Evolutionary conservation across 2,329 filamentous ascomycete species (phyloP).

Genomic region (Epichloe typhina): DNA sequence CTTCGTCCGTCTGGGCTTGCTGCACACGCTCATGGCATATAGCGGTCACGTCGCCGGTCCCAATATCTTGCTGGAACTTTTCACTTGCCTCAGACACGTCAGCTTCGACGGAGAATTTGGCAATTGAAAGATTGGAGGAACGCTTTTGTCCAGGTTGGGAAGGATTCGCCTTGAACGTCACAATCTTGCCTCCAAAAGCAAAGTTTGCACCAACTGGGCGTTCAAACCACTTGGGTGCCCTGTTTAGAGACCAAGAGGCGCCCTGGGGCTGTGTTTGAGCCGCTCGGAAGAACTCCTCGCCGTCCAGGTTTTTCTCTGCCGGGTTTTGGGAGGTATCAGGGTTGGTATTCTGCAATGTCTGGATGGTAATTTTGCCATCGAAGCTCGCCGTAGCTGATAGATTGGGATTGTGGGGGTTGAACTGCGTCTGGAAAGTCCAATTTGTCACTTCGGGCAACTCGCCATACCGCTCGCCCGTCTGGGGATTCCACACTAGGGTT

Average conservation of each 20-base stretch:
- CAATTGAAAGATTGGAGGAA: slow-evolving; percentile 69
- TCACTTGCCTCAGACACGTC: slow-evolving; percentile 73
- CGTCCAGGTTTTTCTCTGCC: slow-evolving; percentile 60
- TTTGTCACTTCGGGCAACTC: slow-evolving; percentile 98
- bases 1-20: slow-evolving; percentile 68
- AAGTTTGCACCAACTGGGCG: slow-evolving; percentile 78
- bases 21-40: slow-evolving; percentile 73
- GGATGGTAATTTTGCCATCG: slow-evolving; percentile 88
- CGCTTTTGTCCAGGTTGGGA: slow-evolving; percentile 48
- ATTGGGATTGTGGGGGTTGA: slow-evolving; percentile 80
- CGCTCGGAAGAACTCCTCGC: slow-evolving; percentile 92
- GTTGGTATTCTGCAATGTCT: slow-evolving; percentile 90
- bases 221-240: slow-evolving; percentile 84
- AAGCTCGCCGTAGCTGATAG: slow-evolving; percentile 92
- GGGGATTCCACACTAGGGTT: slow-evolving; percentile 91
- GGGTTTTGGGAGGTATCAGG: slow-evolving; percentile 54
- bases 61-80: slow-evolving; percentile 73
- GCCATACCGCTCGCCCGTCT: slow-evolving; percentile 74
- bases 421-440: slow-evolving; percentile 93
- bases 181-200: slow-evolving; percentile 87
- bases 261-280: slow-evolving; percentile 85
- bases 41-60: slow-evolving; percentile 59
- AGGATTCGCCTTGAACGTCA: slow-evolving; percentile 53
- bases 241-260: slow-evolving; percentile 73
- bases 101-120: slow-evolving; percentile 78